Conservation (phyloP, 768 basidiomycete species). For the Xerocomellus dryophilus region DNA sequence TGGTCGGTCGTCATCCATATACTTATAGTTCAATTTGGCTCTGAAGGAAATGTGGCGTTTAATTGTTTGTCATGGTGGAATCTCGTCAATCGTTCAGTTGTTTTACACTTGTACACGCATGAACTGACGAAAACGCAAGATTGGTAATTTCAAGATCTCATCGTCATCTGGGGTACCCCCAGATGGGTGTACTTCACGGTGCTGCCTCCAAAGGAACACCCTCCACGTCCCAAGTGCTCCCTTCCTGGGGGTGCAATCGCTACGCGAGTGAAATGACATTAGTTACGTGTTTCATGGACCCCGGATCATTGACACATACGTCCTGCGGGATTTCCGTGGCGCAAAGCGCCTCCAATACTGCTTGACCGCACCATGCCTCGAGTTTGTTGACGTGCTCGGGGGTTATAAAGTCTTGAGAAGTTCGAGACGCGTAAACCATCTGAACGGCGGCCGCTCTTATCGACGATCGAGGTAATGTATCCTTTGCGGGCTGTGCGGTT, state of each 20-base stretch:
- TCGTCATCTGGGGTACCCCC: background rate
- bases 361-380: slow-evolving; percentile 62
- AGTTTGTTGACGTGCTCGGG: slow-evolving; percentile 58
- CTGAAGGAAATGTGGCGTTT: slow-evolving; percentile 25
- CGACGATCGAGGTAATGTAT: slow-evolving; percentile 18
- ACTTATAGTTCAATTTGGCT: slow-evolving; percentile 10
- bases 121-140: background rate
- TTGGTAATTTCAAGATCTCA: background rate
- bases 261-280: slow-evolving; percentile 25
- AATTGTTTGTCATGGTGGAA: slow-evolving; percentile 10
- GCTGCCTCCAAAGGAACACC: slow-evolving; percentile 3
- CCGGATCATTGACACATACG: slow-evolving; percentile 33
- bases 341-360: slow-evolving; percentile 55
- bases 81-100: background rate
- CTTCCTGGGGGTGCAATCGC: slow-evolving; percentile 52
- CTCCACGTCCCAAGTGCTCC: slow-evolving; percentile 53
- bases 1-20: background rate
- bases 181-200: slow-evolving; percentile 4
- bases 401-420: slow-evolving; percentile 70
- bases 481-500: background rate
- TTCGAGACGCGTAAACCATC: slow-evolving; percentile 78
- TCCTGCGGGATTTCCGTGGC: slow-evolving; percentile 46
- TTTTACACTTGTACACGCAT: background rate
- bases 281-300: background rate
- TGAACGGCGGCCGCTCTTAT: slow-evolving; percentile 80